Base-by-base conservation (phyloP, 306 rosid species). In the Gleditsia sinensis region DNA sequence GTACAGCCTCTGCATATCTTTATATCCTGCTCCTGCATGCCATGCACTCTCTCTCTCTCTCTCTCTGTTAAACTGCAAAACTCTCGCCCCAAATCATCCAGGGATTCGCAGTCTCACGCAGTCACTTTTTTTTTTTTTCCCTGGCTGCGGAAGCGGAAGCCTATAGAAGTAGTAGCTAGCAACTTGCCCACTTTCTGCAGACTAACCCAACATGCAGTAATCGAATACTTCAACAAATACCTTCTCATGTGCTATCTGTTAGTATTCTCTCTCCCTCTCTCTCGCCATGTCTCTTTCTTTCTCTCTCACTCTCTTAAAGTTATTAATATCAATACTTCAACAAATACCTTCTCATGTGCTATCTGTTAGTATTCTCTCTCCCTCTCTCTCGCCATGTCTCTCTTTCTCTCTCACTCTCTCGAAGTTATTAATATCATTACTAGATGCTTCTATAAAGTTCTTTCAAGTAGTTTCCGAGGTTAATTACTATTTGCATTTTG, bases 151-250 rank as follows among this genome's bases (percentile, higher is more conserved):
- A 50, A 51, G 24, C 67, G 36, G n/a, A 50, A 51, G 9, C 58
- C 68, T 68, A 58, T 36, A 17, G 45, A 8, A 23, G 36, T 46
- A 66, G 43, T 9, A 36, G 48, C 28, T 61, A 19, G 7, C 43
- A 1, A 37, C 39, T 75, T 21, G 32, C 42, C 67, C 37, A 34
- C 71, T 49, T 48, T 36, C 45, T 48, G 74, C 64, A 39, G 13
- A 3, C n/a, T 2, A 25, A 39, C 37, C 32, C 49, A 68, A 68
- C 75, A 62, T 71, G 72, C 57, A 78, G 73, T 78, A 56, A 40
- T 51, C 51, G 1, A 28, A 50, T 25, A 70, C 72, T 78, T 69
- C 30, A 48, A 55, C 51, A 43, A 10, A 30, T 33, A 33, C 9
- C 40, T 16, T 24, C 46, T 43, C 36, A 20, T 33, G 39, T 9